Evolutionary conservation across 1,139 yeast species (phyloP).

Genomic region (Pichia sp.): DNA sequence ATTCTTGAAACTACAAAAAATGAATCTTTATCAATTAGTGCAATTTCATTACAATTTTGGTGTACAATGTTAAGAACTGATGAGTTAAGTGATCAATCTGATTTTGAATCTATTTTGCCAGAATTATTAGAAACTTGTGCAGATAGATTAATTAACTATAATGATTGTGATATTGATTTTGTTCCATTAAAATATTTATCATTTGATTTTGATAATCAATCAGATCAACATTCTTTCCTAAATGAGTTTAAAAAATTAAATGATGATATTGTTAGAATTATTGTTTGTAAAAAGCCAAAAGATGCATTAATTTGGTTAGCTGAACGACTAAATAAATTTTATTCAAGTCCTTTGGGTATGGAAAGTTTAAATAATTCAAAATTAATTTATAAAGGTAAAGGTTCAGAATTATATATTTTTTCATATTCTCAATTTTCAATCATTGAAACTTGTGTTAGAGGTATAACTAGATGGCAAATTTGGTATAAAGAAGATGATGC

Average conservation of each 20-base stretch:
- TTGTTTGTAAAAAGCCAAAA: constrained; percentile 80
- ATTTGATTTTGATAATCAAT: constrained; percentile 80
- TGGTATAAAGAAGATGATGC: constrained; percentile 74
- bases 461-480: constrained; percentile 93
- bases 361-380: constrained; percentile 52
- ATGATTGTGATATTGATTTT: constrained; percentile 59
- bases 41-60: constrained; percentile 91
- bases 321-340: constrained; percentile 62
- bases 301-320: constrained; percentile 82
- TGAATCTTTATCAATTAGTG: constrained; percentile 84
- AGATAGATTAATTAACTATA: constrained; percentile 69
- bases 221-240: constrained; percentile 74
- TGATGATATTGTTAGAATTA: constrained; percentile 85
- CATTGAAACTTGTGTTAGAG: constrained; percentile 85
- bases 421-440: constrained; percentile 81
- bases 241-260: constrained; percentile 76
- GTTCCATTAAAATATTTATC: constrained; percentile 61
- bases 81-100: constrained; percentile 49
- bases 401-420: constrained; percentile 62
- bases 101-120: constrained; percentile 46
- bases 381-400: constrained; percentile 50
- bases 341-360: constrained; percentile 67
- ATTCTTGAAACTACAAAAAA: constrained; percentile 78
- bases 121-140: constrained; percentile 72
- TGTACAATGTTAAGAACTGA: constrained; percentile 81